Base-by-base conservation (phyloP, 208 protist genomes). In the Crithidia brevicula region DNA sequence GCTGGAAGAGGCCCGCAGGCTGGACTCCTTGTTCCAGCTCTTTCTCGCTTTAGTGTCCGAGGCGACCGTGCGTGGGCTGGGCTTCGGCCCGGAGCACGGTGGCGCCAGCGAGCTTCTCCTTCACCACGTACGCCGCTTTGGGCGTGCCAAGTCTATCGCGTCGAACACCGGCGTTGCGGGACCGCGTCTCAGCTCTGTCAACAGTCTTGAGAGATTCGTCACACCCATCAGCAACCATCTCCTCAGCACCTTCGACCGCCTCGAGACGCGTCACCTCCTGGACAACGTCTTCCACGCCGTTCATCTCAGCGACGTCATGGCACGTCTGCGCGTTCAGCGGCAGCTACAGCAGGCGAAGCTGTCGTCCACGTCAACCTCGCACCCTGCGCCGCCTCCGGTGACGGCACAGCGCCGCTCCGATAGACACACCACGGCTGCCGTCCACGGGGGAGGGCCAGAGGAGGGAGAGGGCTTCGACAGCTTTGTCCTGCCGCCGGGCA, bases 281-380 rank as follows among this genome's bases (percentile, higher is more conserved):
- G 43, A 68, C 36, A 58, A 52, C n/a, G 61, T 69, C 15, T 69
- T 75, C 38, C 69, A 57, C 30, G 54, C 57, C 9, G 69, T 75
- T 22, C 61, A 69, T 23, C 51, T 75, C 61, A 75, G 69, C 69
- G 69, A 75, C 50, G 69, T 75, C 25, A 54, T 69, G n/a, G 69
- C 69, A 11, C 60, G 69, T 7, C 51, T 20, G 20, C 50, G 36
- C 10, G 61, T 61, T 8, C 64, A 34, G 42, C 42, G 42, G 42
- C 42, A 47, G 42, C 42, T 8, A 20, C 42, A 47, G 42, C 16
- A 50, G 15, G 18, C 43, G 33, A 36, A 53, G 25, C 40, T 22
- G 28, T 62, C 56, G 16, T 18, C 20, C 8, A 45, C 56, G 7
- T 23, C 40, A 13, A 40, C 1, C 16, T 13, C 43, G 3, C 58